Percentiles rank a stretch among this genome's conserved stretches.
Evolutionary conservation across 2,329 filamentous ascomycete genomes (phyloP).

Genomic region (Neurospora sp.): DNA sequence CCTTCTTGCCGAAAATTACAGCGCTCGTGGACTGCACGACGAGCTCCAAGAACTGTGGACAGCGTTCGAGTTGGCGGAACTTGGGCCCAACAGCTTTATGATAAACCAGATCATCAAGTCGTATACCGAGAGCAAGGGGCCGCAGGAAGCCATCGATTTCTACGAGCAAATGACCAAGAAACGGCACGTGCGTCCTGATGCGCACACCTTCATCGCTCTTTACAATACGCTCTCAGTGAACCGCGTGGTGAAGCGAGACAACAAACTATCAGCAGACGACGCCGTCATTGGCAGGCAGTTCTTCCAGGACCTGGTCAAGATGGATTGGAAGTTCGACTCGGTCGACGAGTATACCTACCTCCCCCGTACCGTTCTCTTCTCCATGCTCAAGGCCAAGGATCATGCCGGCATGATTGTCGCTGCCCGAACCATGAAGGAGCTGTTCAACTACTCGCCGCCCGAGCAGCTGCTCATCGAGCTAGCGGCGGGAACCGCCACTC

Average conservation of each 20-base stretch:
- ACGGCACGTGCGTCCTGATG: slow-evolving; percentile 46
- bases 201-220: slow-evolving; percentile 59
- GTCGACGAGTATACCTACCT: slow-evolving; percentile 20
- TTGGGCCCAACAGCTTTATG: slow-evolving; percentile 62
- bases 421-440: slow-evolving; percentile 21
- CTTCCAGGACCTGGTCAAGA: slow-evolving; percentile 22
- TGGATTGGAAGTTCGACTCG: slow-evolving; percentile 19
- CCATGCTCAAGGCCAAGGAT: slow-evolving; percentile 34
- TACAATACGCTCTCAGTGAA: slow-evolving; percentile 52
- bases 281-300: slow-evolving; percentile 14
- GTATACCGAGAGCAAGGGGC: slow-evolving; percentile 49
- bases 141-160: slow-evolving; percentile 42
- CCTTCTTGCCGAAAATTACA: slow-evolving; percentile 64
- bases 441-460: slow-evolving; percentile 22
- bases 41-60: slow-evolving; percentile 52
- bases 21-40: slow-evolving; percentile 46
- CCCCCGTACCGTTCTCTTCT: slow-evolving; percentile 24
- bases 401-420: slow-evolving; percentile 38
- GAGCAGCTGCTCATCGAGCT: slow-evolving; percentile 25
- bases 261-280: slow-evolving; percentile 11
- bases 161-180: slow-evolving; percentile 45
- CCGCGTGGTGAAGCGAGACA: slow-evolving; percentile 23
- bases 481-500: slow-evolving; percentile 18
- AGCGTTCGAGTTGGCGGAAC: slow-evolving; percentile 52
- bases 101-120: slow-evolving; percentile 70